A percentile compares a stretch with the other conserved stretches of the same genome.
Evolutionary conservation across 176 grass and related monocot genomes (phyloP).

Genomic region (Triticum timopheevii): DNA sequence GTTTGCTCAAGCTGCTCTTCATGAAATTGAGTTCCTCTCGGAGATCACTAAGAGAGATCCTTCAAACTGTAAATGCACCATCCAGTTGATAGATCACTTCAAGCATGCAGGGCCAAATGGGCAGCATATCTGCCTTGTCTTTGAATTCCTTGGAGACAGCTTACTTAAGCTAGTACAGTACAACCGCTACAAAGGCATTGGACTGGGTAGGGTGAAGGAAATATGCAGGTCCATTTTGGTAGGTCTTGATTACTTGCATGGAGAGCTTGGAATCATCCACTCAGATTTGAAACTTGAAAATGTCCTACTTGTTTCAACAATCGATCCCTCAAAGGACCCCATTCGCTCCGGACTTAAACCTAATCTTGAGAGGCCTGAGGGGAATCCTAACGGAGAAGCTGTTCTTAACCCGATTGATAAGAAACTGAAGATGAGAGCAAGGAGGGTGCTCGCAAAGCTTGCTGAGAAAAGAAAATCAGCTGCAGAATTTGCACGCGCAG

Average conservation of each 20-base stretch:
- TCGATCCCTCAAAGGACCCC: conserved; percentile 89
- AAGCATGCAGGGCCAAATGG: conserved; percentile 89
- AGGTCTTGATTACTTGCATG: conserved; percentile 92
- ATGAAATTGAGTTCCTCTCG: conserved; percentile 85
- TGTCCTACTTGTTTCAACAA: conserved; percentile 81
- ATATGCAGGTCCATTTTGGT: conserved; percentile 92
- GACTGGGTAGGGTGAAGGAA: conserved; percentile 55
- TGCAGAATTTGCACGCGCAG: conserved; percentile 36
- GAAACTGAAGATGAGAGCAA: conserved; percentile 86
- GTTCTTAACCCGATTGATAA: conserved; percentile 71
- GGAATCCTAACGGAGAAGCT: conserved; percentile 63
- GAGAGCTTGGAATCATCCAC: conserved; percentile 90
- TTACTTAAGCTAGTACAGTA: conserved; percentile 88
- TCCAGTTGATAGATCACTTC: conserved; percentile 91
- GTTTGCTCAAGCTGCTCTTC: conserved; percentile 93
- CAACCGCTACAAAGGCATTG: conserved; percentile 94
- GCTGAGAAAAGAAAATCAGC: conserved; percentile 75
- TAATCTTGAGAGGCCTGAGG: conserved; percentile 80
- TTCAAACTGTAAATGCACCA: conserved; percentile 74
- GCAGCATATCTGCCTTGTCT: conserved; percentile 90
- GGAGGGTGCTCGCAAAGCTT: conserved; percentile 81
- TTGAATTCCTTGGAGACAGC: conserved; percentile 97
- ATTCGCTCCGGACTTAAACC: conserved; percentile 70
- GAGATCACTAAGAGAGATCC: conserved; percentile 73
- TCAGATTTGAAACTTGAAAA: conserved; percentile 95